phyloP scores from a whole-genome alignment of 1,284 basidiomycete species.

The Rhodotorula sp. region DNA sequence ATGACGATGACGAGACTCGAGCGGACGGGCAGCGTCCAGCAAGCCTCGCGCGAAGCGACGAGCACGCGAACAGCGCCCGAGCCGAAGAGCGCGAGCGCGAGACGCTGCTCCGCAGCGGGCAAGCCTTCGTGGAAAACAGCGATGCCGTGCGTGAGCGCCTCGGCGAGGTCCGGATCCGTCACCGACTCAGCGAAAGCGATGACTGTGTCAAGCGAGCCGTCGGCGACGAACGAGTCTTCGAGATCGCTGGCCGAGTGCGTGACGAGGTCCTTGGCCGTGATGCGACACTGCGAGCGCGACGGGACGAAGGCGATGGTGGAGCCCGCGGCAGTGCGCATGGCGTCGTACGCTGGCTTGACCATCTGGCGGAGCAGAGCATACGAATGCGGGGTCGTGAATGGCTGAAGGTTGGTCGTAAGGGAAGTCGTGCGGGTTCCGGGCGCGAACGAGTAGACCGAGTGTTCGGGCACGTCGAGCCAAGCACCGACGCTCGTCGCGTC shows the following conservation, averaged over 20 bases:
- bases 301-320: conserved; percentile 84
- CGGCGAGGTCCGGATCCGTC: conserved; percentile 66
- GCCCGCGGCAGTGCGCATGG: conserved; percentile 55
- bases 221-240: conserved; percentile 56
- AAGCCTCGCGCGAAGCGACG: conserved; percentile 76
- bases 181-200: conserved; percentile 63
- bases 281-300: conserved; percentile 74
- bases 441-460: conserved; percentile 72
- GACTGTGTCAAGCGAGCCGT: conserved; percentile 61
- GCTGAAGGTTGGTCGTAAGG: conserved; percentile 67
- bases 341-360: conserved; percentile 81
- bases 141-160: conserved; percentile 83
- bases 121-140: conserved; percentile 83
- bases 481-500: conserved; percentile 76
- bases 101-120: conserved; percentile 66
- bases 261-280: conserved; percentile 78
- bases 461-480: conserved; percentile 74
- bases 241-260: conserved; percentile 80
- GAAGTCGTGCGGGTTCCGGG: conserved; percentile 82
- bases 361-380: conserved; percentile 85
- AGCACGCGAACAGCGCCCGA: conserved; percentile 80
- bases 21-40: conserved; percentile 81
- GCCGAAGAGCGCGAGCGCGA: conserved; percentile 80
- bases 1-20: conserved; percentile 82
- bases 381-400: conserved; percentile 86